phyloP scores from a whole-genome alignment of 2,329 filamentous ascomycete genomes.

The Rugonectria rugulosa region DNA sequence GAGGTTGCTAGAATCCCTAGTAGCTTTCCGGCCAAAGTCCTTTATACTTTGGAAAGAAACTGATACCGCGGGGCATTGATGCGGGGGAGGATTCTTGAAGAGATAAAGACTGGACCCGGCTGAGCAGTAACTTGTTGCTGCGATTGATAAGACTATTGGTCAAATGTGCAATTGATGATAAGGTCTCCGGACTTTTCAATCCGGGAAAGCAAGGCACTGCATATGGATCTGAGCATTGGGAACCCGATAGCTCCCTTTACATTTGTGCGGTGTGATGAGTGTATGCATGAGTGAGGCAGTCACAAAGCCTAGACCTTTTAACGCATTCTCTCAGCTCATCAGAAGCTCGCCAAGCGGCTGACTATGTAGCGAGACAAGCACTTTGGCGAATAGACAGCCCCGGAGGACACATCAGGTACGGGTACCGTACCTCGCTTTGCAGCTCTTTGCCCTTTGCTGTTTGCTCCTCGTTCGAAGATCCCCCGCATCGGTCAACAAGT shows the following conservation, averaged over 20 bases:
- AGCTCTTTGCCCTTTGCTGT: too few species aligned
- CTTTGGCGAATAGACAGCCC: constrained; percentile 26
- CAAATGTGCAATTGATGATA: background rate
- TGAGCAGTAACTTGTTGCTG: background rate
- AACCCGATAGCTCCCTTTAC: too few species aligned
- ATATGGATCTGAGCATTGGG: too few species aligned
- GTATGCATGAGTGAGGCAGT: too few species aligned
- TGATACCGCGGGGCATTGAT: background rate
- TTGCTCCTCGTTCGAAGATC: constrained; percentile 9
- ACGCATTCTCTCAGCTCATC: background rate
- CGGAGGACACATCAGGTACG: constrained; percentile 3
- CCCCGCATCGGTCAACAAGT: constrained; percentile 29
- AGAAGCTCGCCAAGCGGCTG: background rate
- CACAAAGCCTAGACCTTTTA: background rate
- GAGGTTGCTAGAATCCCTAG: too few species aligned
- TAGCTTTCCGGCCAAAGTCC: too few species aligned
- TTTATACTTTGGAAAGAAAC: too few species aligned
- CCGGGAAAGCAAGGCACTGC: too few species aligned
- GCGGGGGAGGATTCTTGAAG: background rate
- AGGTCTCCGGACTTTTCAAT: too few species aligned
- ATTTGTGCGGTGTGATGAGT: too few species aligned
- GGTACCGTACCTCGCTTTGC: background rate
- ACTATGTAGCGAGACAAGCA: background rate
- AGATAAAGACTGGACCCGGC: background rate
- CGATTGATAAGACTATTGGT: background rate